Evolutionary conservation across 176 grass and related monocot species (phyloP).

Genomic region (Lolium rigidum): DNA sequence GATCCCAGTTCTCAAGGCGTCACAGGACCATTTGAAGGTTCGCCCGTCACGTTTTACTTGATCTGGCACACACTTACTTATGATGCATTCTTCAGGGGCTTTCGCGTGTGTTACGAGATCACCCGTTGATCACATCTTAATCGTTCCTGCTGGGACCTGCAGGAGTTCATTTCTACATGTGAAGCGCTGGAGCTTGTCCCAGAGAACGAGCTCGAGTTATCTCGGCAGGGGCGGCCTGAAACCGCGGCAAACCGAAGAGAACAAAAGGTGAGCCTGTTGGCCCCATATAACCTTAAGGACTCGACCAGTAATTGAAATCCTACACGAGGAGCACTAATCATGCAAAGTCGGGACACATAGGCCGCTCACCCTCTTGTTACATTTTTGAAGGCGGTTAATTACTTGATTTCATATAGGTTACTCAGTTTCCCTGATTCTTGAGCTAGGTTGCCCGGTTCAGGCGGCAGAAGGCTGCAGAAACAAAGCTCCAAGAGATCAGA

Average conservation of each 20-base stretch:
- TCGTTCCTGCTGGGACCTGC: not conserved
- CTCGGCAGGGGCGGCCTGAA: slow-evolving; percentile 50
- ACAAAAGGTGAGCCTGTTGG: slow-evolving; percentile 61
- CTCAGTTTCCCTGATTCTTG: not conserved
- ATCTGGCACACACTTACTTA: not conserved
- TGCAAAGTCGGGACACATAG: not conserved
- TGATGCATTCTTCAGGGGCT: not conserved
- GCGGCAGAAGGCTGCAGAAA: slow-evolving; percentile 71
- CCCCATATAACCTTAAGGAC: not conserved
- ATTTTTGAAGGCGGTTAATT: not conserved
- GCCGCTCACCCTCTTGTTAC: not conserved
- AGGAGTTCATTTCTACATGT: slow-evolving; percentile 91
- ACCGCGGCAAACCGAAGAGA: slow-evolving; percentile 60
- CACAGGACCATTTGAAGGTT: slow-evolving; percentile 89
- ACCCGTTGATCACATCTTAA: slow-evolving; percentile 12
- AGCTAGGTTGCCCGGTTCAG: slow-evolving; percentile 75
- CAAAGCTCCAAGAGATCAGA: slow-evolving; percentile 89
- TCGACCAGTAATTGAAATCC: not conserved
- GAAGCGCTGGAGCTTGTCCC: slow-evolving; percentile 84
- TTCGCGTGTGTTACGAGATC: not conserved
- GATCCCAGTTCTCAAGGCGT: slow-evolving; percentile 58
- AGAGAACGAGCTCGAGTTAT: slow-evolving; percentile 64
- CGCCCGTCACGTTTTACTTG: not conserved
- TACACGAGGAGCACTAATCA: not conserved
- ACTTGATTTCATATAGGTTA: not conserved